phyloP scores from a whole-genome alignment of 441 rosid species.

The Macaranga tanarius region DNA sequence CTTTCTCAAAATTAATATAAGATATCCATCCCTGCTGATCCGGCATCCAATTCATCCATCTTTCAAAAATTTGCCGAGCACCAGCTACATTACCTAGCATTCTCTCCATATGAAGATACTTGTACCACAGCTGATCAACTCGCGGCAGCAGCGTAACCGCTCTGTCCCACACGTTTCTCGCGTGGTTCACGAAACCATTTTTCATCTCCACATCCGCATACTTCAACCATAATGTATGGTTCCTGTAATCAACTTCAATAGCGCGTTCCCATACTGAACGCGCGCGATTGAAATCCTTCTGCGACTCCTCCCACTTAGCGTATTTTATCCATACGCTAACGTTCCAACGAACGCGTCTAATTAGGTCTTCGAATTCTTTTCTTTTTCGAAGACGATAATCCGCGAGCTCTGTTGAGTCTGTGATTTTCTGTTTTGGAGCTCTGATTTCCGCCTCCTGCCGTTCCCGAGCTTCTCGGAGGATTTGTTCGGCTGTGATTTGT shows the following conservation, averaged over 20 bases:
- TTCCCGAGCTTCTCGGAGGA: slow-evolving; percentile 81
- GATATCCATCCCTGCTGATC: slow-evolving; percentile 91
- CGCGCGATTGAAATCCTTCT: slow-evolving; percentile 78
- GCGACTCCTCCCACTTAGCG: slow-evolving; percentile 90
- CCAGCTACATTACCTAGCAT: slow-evolving; percentile 78
- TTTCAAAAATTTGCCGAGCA: slow-evolving; percentile 76
- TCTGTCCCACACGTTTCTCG: slow-evolving; percentile 84
- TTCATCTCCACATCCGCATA: slow-evolving; percentile 91
- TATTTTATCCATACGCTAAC: slow-evolving; percentile 72
- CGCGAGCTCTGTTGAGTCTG: slow-evolving; percentile 66
- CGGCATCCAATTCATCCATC: slow-evolving; percentile 89
- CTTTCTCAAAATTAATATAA: slow-evolving; percentile 59
- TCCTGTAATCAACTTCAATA: slow-evolving; percentile 64
- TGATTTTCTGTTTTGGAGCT: slow-evolving; percentile 81
- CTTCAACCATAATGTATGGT: slow-evolving; percentile 83
- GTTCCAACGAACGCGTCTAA: slow-evolving; percentile 73
- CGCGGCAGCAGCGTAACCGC: slow-evolving; percentile 74
- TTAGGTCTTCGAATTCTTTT: slow-evolving; percentile 73
- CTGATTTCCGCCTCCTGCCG: slow-evolving; percentile 85
- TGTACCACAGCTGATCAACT: slow-evolving; percentile 88
- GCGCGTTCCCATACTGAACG: slow-evolving; percentile 92
- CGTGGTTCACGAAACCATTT: slow-evolving; percentile 73
- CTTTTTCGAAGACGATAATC: slow-evolving; percentile 73
- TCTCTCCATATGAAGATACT: slow-evolving; percentile 93
- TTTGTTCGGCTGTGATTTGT: slow-evolving; percentile 89